phyloP scores from a whole-genome alignment of 202 grass and related monocot species.

The Cymbopogon flexuosus region DNA sequence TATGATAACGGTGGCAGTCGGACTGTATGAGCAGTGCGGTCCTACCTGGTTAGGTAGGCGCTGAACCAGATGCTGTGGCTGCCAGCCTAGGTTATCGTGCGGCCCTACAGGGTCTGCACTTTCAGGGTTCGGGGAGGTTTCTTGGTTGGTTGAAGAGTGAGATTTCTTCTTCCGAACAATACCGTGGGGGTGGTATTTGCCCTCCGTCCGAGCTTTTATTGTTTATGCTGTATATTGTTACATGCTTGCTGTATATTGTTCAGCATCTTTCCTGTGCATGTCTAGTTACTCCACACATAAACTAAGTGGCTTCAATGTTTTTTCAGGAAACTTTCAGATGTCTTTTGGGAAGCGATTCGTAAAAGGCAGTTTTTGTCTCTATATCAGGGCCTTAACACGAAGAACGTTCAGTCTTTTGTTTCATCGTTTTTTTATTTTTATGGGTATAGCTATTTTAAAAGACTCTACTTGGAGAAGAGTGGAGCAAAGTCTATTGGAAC shows the following conservation, averaged over 20 bases:
- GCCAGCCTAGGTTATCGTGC: not conserved
- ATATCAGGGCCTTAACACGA: constrained; percentile 87
- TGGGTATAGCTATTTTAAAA: constrained; percentile 91
- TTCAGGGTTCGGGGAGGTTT: not conserved
- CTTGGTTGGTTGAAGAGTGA: not conserved
- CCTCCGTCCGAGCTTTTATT: not conserved
- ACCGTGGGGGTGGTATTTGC: not conserved
- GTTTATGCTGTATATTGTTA: not conserved
- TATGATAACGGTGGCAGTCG: not conserved
- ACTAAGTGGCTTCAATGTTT: constrained; percentile 21
- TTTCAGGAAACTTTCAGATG: constrained; percentile 86
- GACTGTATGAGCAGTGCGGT: not conserved
- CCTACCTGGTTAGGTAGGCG: not conserved
- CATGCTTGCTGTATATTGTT: not conserved
- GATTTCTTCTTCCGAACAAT: not conserved
- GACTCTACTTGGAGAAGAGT: constrained; percentile 83
- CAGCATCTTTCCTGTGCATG: not conserved
- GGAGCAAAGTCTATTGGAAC: constrained; percentile 83
- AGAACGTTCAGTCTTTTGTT: constrained; percentile 93
- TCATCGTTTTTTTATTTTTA: constrained; percentile 95
- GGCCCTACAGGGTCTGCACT: not conserved
- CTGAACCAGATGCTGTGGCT: not conserved
- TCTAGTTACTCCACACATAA: not conserved
- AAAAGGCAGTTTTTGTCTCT: constrained; percentile 70
- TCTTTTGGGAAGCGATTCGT: constrained; percentile 88